Evolutionary conservation across 345 rosid genomes (phyloP), one percentile per base, ranked within the genome.

Genomic region (Citrus cavaleriei): DNA sequence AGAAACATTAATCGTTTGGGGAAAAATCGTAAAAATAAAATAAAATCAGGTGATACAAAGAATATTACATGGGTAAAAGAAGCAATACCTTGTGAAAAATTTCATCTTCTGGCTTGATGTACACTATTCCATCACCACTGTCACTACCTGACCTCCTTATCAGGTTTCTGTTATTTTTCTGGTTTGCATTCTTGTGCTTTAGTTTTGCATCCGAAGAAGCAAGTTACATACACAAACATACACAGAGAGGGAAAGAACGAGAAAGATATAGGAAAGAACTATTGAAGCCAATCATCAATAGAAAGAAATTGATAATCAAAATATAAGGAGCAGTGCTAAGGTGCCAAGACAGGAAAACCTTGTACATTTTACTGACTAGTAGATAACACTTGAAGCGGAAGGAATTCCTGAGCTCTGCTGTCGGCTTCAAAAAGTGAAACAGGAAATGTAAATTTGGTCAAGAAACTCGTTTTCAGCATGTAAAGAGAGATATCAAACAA

Each of bases 31-130:
- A n/a, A 38, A 49, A 68, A 18, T 24, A 38, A 18, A 37, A 46
- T 27, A 30, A 35, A 38, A 64, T 4, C 55, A 67, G 5, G n/a
- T 27, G 22, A 34, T n/a, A 65, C 21, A 34, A 14, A 24, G 28
- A 19, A 28, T 13, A 24, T 49, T 28, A 35, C 1, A 32, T 1
- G 61, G 42, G 16, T 40, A 60, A 67, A 34, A 42, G 34, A 55
- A 54, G 69, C 19, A 61, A 69, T 83, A 95, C 98, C 95, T 92
- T 78, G 58, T 91, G 93, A 73, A 95, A 89, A 40, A 91, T 89
- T 85, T 95, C 97, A 84, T 95, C 98, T 84, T 95, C 99, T 2
- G 91, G 93, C 81, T 95, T 95, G 54, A 82, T 73, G 61, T 87
- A 95, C 80, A 91, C 10, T 28, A 91, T 81, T 62, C 79, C 86